These are phyloP conservation scores for Russula vinacea DNA, from an alignment of 768 basidiomycete species.

Conservation along the genomic window DNA sequence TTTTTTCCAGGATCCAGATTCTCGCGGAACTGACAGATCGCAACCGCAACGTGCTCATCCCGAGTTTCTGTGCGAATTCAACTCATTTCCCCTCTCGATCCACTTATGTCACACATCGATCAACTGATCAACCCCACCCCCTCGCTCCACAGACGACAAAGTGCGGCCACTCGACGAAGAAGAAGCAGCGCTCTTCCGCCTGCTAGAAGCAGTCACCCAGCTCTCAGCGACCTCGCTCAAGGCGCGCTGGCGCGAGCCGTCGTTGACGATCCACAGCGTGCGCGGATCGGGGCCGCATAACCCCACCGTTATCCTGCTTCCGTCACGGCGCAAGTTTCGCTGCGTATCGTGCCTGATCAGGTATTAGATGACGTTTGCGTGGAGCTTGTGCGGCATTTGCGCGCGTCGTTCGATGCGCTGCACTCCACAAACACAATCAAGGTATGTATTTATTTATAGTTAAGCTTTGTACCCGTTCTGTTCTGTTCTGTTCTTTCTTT, in stretches of 20 bases:
- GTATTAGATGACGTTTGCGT: conserved; percentile 65
- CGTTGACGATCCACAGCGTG: conserved; percentile 83
- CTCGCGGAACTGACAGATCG: conserved; percentile 66
- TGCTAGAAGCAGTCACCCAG: conserved; percentile 66
- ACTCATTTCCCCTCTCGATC: neutral
- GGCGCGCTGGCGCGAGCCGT: conserved; percentile 86
- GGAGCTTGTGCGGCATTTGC: conserved; percentile 57
- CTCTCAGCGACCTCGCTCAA: conserved; percentile 65
- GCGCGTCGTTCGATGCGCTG: conserved; percentile 54
- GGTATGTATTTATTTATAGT: conserved; percentile 47
- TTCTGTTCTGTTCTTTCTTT: neutral
- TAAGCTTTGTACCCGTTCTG: neutral
- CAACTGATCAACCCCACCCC: neutral
- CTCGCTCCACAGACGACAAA: conserved; percentile 54
- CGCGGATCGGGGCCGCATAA: conserved; percentile 79
- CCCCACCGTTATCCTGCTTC: conserved; percentile 85
- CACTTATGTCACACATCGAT: neutral
- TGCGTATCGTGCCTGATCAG: conserved; percentile 95
- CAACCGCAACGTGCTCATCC: conserved; percentile 60
- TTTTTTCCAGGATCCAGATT: conserved; percentile 60
- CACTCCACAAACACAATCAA: conserved; percentile 68
- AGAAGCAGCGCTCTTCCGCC: conserved; percentile 65
- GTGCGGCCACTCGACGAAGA: conserved; percentile 67
- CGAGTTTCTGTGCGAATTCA: conserved; percentile 64
- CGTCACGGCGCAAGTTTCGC: conserved; percentile 80